A percentile compares a stretch with the other conserved stretches of the same genome.
phyloP scores from a whole-genome alignment of 495 filamentous ascomycete species.

The Hapsidospora chrysogenum region DNA sequence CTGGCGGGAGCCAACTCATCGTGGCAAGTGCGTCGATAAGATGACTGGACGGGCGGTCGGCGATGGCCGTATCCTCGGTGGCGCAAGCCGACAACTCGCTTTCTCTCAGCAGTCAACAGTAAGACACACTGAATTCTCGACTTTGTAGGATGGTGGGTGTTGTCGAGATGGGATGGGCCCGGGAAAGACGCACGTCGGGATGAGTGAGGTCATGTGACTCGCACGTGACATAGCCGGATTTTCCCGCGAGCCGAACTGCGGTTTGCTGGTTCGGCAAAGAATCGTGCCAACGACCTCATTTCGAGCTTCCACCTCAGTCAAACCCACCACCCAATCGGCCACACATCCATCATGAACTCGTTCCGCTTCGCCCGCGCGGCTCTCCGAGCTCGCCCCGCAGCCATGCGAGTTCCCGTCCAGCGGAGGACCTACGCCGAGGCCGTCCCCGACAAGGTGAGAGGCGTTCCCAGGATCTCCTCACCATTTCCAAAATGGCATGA shows the following conservation, averaged over 20 bases:
- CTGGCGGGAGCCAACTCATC: no score
- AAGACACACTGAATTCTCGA: no score
- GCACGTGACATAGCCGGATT: constrained; percentile 1
- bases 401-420: constrained; percentile 51
- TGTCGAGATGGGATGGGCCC: no score
- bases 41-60: no score
- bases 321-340: constrained; percentile 25
- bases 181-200: no score
- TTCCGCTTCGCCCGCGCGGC: constrained; percentile 79
- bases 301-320: constrained; percentile 6
- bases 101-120: no score
- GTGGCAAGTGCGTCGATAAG: no score
- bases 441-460: constrained; percentile 52
- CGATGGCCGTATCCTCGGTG: no score
- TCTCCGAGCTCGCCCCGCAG: constrained; percentile 57
- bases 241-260: constrained; percentile 4
- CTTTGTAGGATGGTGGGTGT: no score
- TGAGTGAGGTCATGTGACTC: background rate
- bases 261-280: constrained; percentile 2
- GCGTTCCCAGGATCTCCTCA: no score
- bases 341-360: constrained; percentile 63
- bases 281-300: constrained; percentile 15
- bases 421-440: constrained; percentile 90
- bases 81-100: no score
- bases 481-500: no score